Evolutionary conservation across 2,329 filamentous ascomycete species (phyloP), one percentile per base, ranked within the genome.

Genomic region (Botrytis aclada): DNA sequence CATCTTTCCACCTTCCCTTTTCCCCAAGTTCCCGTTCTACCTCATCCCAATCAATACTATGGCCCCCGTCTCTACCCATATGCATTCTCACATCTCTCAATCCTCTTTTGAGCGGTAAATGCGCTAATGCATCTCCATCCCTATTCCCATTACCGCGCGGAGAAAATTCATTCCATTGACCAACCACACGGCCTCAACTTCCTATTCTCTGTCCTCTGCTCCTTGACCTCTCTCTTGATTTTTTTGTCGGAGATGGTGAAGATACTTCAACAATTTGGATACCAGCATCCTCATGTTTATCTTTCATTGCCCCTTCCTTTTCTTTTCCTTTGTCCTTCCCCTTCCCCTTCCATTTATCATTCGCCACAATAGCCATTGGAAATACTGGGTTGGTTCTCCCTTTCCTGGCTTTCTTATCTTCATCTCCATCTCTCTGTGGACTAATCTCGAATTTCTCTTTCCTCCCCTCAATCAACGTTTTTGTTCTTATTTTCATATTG

Each of bases 361-460:
- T n/a, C 37, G 51, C n/a, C 9, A 58, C 14, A 32, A 45, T 29
- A 22, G 16, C 47, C 29, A 16, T 37, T 14, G 69, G 39, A 22
- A 62, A 45, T 8, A 39, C 25, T 4, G 39, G 39, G 8, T 62
- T 62, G 1, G 32, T 16, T 9, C 47, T 56, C n/a, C n/a, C 16
- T 10, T 60, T n/a, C 39, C 41, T 34, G 0, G 5, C 54, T 20
- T 43, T 54, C 9, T 39, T 32, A 39, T 47, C 39, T n/a, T 25
- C 18, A 22, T 22, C n/a, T 37, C n/a, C 51, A 18, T 56, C 51
- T 56, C 51, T 56, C 51, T 6, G 51, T 56, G 51, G 45, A n/a
- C 43, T 65, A 4, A 66, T 32, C 41, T 72, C 71, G 22, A 69
- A 72, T 16, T 32, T 34, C 37, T 41, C 54, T 32, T 62, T 72